Evolutionary conservation across 2,329 filamentous ascomycete genomes (phyloP), one percentile per base, ranked within the genome.

Genomic region (Mycogone perniciosa): DNA sequence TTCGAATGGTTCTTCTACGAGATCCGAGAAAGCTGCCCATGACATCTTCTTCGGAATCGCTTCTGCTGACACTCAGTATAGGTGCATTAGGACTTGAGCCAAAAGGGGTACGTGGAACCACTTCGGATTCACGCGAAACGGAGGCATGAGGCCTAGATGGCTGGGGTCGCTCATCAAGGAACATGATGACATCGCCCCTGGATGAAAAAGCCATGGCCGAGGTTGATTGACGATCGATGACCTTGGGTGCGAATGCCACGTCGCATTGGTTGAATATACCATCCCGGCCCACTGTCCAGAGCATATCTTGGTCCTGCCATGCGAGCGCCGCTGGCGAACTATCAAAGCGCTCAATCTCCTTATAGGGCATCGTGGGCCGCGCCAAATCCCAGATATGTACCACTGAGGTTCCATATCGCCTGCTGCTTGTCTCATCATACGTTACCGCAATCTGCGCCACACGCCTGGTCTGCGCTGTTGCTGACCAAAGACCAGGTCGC

Each of bases 301-400:
- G 66, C 42, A 85, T 72, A 55, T 85, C 82, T 54, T 81, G 77
- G 54, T 82, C 76, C 50, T 79, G 80, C 83, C 84, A 87, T 6
- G 84, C 64, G 11, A 86, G 62, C 2, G 76, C 76, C 7, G 73
- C 75, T 1, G 82, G 82, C 3, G 81, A 76, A 30, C 62, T 71
- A 26, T 80, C 76, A 56, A 84, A 85, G 37, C 76, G 68, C 52
- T 83, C 78, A 43, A 86, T 76, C 57, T 84, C 79, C 56, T 84
- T 84, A 60, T 83, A 85, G 0, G 83, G 82, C 71, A 86, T 76
- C 1, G 81, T 79, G 1, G 83, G 81, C 31, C 84, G 73, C 6
- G 81, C 82, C n/a, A 87, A 67, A 60, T 87, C 84, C 82, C 82
- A 87, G 20, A 86, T 72, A 51, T 86, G 82, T 10, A 85, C 80